Evolutionary conservation across 371 early-diverging fungal genomes (phyloP).

Genomic region (Mucor lusitanicus): DNA sequence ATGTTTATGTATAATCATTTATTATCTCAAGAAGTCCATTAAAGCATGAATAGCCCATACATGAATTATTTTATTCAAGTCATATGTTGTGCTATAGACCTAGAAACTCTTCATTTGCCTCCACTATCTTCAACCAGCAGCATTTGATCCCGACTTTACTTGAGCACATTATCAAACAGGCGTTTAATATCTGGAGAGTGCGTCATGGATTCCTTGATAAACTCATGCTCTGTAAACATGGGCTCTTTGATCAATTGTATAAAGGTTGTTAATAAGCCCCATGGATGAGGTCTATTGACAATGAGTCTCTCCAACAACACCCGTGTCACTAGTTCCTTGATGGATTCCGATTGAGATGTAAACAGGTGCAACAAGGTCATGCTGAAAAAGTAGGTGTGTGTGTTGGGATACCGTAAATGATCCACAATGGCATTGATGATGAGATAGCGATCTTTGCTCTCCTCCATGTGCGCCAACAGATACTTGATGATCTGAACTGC

Average conservation of each 20-base stretch:
- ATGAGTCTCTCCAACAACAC: slow-evolving; percentile 93
- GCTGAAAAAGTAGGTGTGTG: slow-evolving; percentile 93
- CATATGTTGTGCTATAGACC: too few relatives aligned
- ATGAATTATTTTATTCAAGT: too few relatives aligned
- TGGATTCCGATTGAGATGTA: slow-evolving; percentile 51
- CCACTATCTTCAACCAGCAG: too few relatives aligned
- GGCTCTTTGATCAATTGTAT: slow-evolving; percentile 92
- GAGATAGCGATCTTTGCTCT: slow-evolving; percentile 69
- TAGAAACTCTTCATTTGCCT: too few relatives aligned
- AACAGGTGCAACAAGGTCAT: slow-evolving; percentile 79
- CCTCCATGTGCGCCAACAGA: slow-evolving; percentile 15
- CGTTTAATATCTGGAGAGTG: slow-evolving; percentile 67
- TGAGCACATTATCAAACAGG: slow-evolving; percentile 66
- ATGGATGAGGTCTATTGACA: slow-evolving; percentile 98
- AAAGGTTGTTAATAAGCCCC: slow-evolving; percentile 95
- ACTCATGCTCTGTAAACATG: slow-evolving; percentile 78
- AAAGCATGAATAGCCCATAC: too few relatives aligned
- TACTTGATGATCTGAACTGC: slow-evolving; percentile 34
- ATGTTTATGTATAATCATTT: too few relatives aligned
- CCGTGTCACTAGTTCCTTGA: slow-evolving; percentile 93
- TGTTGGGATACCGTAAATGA: slow-evolving; percentile 96
- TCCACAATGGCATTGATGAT: slow-evolving; percentile 89
- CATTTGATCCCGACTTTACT: slow-evolving; percentile 24
- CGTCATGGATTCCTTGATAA: slow-evolving; percentile 48
- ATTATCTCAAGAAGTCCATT: too few relatives aligned